These are phyloP conservation scores for Wallacemonas sp. DNA, from an alignment of 208 protist genomes.

Conservation along the genomic window DNA sequence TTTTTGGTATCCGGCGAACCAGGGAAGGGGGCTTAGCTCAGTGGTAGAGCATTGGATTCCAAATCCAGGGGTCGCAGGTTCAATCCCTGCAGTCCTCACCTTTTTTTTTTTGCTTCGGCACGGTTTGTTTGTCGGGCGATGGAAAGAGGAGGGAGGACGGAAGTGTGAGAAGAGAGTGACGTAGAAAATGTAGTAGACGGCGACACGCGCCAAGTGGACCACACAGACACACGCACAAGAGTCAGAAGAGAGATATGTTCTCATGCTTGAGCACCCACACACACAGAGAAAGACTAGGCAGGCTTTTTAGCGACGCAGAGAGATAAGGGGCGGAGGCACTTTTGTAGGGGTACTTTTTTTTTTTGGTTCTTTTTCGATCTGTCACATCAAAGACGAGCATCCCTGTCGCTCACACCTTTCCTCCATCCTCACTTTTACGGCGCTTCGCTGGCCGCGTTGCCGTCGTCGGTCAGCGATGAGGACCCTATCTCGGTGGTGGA, in stretches of 20 bases:
- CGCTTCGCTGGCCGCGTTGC: not conserved
- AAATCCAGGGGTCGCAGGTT: conserved; percentile 76
- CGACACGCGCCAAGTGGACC: not conserved
- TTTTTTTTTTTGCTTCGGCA: conserved; percentile 25
- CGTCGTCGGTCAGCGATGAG: not conserved
- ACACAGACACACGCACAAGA: not conserved
- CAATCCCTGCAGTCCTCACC: conserved; percentile 73
- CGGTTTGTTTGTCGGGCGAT: not conserved
- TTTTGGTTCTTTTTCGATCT: conserved; percentile 5
- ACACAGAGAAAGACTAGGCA: no score
- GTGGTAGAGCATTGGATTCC: conserved; percentile 77
- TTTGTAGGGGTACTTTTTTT: not conserved
- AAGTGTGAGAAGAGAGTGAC: not conserved
- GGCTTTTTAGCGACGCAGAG: no score
- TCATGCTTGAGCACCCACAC: not conserved
- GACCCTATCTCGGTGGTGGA: no score
- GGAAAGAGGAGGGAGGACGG: not conserved
- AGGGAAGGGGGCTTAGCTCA: conserved; percentile 59
- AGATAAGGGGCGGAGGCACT: no score
- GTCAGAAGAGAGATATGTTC: not conserved
- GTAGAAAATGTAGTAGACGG: not conserved
- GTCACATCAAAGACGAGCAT: no score
- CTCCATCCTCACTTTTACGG: not conserved
- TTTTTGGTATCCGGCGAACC: not conserved
- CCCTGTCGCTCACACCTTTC: not conserved